Evolutionary conservation across 768 basidiomycete species (phyloP), one percentile per base, ranked within the genome.

Genomic region (Russula sp.): DNA sequence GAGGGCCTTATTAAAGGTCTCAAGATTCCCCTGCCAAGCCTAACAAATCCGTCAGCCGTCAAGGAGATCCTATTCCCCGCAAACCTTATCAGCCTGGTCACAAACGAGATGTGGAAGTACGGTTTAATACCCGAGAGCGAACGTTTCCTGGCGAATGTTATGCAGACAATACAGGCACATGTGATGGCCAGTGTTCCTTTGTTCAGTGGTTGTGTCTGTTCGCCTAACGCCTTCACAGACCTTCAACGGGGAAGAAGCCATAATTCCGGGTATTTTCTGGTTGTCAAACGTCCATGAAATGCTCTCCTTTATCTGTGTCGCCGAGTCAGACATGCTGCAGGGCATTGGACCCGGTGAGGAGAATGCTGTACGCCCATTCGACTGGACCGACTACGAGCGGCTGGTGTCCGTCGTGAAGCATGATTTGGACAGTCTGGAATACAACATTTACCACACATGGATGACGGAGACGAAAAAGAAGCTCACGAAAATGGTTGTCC

Each of bases 51-150:
- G 1, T 91, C 94, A n/a, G 86, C 88, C 20, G 87, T 93, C 65
- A 98, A 98, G 76, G 97, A 99, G 74, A 94, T 99, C 58, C 81
- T 99, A 47, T 99, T 99, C 87, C 97, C 97, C 11, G 95, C 97
- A 31, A 98, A 98, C 74, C 84, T 99, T 63, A 98, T 99, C 75
- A 93, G 91, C 72, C 78, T 98, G 52, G 88, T 97, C 68, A 96
- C 94, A n/a, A 99, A 99, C 74, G 97, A 98, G 76, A 99, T 99
- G 97, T 98, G 97, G 97, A 98, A 97, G 76, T 94, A 96, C 70
- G 94, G 95, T 54, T 84, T 99, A 68, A 98, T 98, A 68, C 82
- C 86, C 16, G 97, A 99, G 75, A 96, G 94, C 77, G 97, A 98
- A 75, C 82, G 95, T 53, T 98, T 99, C 84, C 79, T 99, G 62